Percentiles rank a stretch among this genome's conserved stretches.
Evolutionary conservation across 2,329 filamentous ascomycete species (phyloP).

Genomic region (Ampelomyces quisqualis): DNA sequence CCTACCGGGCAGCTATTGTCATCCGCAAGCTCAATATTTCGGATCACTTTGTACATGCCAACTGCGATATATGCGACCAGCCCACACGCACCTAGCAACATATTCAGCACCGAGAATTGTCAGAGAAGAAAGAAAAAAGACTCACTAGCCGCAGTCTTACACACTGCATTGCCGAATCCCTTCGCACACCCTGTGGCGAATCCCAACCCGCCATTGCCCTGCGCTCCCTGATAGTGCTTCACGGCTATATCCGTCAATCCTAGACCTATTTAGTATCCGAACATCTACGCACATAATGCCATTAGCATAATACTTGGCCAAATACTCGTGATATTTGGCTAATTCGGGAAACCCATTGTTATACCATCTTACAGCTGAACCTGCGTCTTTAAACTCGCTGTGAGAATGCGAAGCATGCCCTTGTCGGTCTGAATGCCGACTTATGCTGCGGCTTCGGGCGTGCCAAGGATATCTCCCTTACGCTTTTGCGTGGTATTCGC

Average conservation of each 20-base stretch:
- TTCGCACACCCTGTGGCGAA: slow-evolving; percentile 77
- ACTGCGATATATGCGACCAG: slow-evolving; percentile 63
- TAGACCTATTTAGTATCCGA: too few species aligned
- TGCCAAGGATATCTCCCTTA: slow-evolving; percentile 1
- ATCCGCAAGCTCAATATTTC: slow-evolving; percentile 14
- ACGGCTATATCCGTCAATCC: slow-evolving; percentile 77
- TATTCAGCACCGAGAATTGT: slow-evolving; percentile 3
- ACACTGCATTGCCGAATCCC: slow-evolving; percentile 65
- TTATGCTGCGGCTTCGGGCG: slow-evolving; percentile 41
- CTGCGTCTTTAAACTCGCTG: slow-evolving; percentile 70
- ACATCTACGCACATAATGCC: too few species aligned
- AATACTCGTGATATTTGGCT: too few species aligned
- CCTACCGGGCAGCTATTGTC: slow-evolving; percentile 12
- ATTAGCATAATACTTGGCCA: too few species aligned
- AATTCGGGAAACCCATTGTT: slow-evolving; percentile 82
- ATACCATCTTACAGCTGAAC: slow-evolving; percentile 79
- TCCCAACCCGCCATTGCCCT: slow-evolving; percentile 62
- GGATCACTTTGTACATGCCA: slow-evolving; percentile 60
- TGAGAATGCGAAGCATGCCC: slow-evolving; percentile 67
- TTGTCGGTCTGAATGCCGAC: slow-evolving; percentile 65
- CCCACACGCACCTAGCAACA: slow-evolving; percentile 53
- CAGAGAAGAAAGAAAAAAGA: background rate
- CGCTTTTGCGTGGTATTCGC: too few species aligned
- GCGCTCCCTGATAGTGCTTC: slow-evolving; percentile 68
- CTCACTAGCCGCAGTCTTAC: slow-evolving; percentile 65